Conservation (phyloP, 192 early-diverging fungal species). For the Neocallimastix lanati region DNA sequence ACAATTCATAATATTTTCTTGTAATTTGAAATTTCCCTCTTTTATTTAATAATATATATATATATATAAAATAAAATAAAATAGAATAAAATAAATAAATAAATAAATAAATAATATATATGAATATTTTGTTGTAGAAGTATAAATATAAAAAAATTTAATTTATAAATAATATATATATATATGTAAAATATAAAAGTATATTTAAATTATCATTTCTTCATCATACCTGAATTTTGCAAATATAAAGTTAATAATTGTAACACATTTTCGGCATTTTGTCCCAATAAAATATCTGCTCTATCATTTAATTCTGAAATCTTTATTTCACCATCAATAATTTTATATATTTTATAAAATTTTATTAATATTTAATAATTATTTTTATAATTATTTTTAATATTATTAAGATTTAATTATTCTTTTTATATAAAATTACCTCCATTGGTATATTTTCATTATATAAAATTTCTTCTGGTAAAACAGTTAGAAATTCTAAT, state of each 20-base stretch:
- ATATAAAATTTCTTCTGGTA: conserved; percentile 68
- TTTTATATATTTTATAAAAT: no score
- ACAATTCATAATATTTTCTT: conserved; percentile 47
- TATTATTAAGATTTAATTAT: background rate
- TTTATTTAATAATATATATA: background rate
- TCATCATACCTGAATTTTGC: conserved; percentile 22
- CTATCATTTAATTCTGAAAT: conserved; percentile 26
- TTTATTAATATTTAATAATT: conserved; percentile 2
- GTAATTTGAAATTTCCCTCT: conserved; percentile 27
- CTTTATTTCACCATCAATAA: no score
- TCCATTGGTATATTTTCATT: conserved; percentile 33
- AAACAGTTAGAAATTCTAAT: conserved; percentile 61
- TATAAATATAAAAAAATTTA: conserved; percentile 1
- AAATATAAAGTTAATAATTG: conserved; percentile 49
- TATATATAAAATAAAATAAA: conserved; percentile 1
- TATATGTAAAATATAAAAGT: no score
- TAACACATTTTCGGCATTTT: conserved; percentile 47
- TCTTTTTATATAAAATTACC: background rate
- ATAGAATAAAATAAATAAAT: no score
- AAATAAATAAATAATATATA: no score
- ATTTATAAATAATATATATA: background rate
- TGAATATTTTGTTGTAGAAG: no score
- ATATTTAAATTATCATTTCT: no score
- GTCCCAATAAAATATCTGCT: conserved; percentile 36
- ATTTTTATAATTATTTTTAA: conserved; percentile 17